Base-by-base conservation (phyloP, 2,329 filamentous ascomycete species). In the Fonsecaea monophora region DNA sequence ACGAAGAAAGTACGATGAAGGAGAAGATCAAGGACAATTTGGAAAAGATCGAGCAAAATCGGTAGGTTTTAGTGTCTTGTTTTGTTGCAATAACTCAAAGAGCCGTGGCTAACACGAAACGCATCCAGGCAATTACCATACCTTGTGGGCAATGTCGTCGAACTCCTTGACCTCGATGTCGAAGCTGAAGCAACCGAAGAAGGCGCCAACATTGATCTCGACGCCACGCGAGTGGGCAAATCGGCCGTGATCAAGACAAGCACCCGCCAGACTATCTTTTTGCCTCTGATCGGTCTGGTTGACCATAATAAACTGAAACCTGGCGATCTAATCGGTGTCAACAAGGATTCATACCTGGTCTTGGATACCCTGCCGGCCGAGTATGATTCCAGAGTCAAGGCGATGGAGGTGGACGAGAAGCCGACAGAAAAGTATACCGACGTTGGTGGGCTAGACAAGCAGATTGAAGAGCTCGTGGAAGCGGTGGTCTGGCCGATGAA, bases 401-500 rank as follows among this genome's bases (percentile, higher is more conserved):
- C 96, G 40, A 99, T 99, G 95, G 96, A 99, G 83, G 95, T 99
- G 7, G 95, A 99, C 76, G 96, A 99, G 86, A 99, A 99, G 85
- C 96, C 95, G 9, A 98, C 94, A 45, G 95, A 99, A 82, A 97
- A 98, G 82, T 99, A 99, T 83, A 95, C 90, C 62, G 95, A 99
- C 82, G 96, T 99, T 13, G 95, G 95, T 82, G 95, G 95, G 60
- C 81, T 99, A 75, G 94, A 97, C 82, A 99, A 99, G 83, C 95
- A 99, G 84, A 99, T 99, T 77, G 94, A 97, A 79, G 96, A 99
- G 82, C 86, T 99, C 62, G 94, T 99, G 8, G 95, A 99, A 83
- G 95, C 95, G 64, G 95, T 99, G 58, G 95, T 99, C 35, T 98
- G 94, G 94, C 95, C 95, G 1, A 99, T 99, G 95, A 98, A 98